Evolutionary conservation across 768 basidiomycete species (phyloP).

Genomic region (Cantharellus cinnabarinus): DNA sequence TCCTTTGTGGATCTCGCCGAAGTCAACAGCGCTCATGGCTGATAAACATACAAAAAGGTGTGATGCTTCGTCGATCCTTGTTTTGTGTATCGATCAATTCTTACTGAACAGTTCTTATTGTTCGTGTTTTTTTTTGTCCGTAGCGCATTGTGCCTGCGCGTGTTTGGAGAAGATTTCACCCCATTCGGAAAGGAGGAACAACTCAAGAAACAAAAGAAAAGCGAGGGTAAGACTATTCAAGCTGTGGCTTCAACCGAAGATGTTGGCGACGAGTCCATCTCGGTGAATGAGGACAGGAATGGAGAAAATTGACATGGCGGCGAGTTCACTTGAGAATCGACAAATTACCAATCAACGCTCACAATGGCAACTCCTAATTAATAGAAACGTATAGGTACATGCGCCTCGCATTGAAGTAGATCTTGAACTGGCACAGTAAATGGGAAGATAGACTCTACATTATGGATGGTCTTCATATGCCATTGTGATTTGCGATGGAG

Average conservation of each 20-base stretch:
- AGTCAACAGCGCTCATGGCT: constrained; percentile 76
- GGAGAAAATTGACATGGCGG: too few species aligned
- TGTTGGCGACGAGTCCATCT: neutral
- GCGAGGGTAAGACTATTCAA: neutral
- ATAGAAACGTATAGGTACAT: too few species aligned
- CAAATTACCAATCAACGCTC: too few species aligned
- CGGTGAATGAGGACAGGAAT: too few species aligned
- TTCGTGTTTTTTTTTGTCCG: neutral
- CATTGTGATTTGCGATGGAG: too few species aligned
- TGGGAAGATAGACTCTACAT: too few species aligned
- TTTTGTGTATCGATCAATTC: neutral
- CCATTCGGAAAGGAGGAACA: neutral
- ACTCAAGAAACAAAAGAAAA: neutral
- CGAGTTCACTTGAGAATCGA: too few species aligned
- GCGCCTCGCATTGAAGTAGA: too few species aligned
- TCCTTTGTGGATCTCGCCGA: constrained; percentile 90
- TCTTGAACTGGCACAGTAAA: too few species aligned
- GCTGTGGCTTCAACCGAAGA: neutral
- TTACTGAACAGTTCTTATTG: neutral
- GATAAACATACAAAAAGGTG: constrained; percentile 95
- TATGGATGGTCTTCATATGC: too few species aligned
- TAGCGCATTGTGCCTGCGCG: constrained; percentile 70
- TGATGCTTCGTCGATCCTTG: constrained; percentile 6
- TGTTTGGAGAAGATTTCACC: constrained; percentile 68
- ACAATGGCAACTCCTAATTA: too few species aligned